Evolutionary conservation across 768 basidiomycete genomes (phyloP).

Genomic region (Podaxis pistillaris): DNA sequence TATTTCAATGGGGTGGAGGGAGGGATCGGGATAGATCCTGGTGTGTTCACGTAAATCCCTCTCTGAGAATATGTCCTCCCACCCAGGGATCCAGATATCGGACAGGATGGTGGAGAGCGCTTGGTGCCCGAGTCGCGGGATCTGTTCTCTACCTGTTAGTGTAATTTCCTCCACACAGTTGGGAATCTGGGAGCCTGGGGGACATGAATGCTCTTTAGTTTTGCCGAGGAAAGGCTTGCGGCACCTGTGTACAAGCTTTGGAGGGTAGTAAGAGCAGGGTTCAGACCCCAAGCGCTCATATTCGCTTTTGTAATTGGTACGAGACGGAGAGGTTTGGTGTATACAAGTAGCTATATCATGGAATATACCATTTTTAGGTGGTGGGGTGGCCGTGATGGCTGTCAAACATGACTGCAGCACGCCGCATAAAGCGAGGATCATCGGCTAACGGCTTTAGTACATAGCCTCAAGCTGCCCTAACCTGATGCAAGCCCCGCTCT

Average conservation of each 20-base stretch:
- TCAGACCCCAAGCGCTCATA: constrained; percentile 23
- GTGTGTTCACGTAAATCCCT: constrained; percentile 34
- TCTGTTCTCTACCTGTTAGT: no score
- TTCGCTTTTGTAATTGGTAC: constrained; percentile 53
- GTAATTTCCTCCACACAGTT: no score
- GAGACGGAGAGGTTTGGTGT: constrained; percentile 24
- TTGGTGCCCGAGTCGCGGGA: no score
- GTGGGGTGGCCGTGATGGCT: neutral
- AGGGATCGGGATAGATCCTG: no score
- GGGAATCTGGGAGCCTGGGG: no score
- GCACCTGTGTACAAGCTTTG: constrained; percentile 38
- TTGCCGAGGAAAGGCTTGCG: constrained; percentile 44
- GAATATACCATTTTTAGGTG: neutral
- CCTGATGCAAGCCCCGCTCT: constrained; percentile 16
- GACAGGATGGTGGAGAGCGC: constrained; percentile 66
- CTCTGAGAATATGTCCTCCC: constrained; percentile 52
- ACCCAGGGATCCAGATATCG: constrained; percentile 47
- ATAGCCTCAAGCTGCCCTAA: constrained; percentile 5
- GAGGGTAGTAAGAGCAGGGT: constrained; percentile 33
- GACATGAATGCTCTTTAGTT: constrained; percentile 30
- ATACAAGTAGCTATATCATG: neutral
- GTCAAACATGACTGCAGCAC: neutral
- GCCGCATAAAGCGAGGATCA: neutral
- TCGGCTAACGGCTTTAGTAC: constrained; percentile 2
- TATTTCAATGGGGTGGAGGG: constrained; percentile 25